Conservation (phyloP, 2,329 filamentous ascomycete species). For the Apiospora marii region DNA sequence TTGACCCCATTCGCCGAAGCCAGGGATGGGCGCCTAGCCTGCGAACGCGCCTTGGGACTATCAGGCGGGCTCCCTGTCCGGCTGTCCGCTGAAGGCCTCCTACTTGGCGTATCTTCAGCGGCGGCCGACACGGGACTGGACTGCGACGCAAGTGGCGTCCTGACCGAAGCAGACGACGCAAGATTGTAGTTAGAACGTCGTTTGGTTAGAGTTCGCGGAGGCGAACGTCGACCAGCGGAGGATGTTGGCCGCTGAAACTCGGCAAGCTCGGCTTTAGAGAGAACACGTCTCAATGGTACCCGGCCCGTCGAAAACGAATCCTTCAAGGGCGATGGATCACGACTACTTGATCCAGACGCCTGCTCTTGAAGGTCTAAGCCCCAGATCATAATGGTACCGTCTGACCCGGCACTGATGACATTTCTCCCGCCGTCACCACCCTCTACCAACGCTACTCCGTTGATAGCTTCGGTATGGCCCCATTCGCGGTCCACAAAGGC, state of each 20-base stretch:
- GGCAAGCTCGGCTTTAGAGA: constrained; percentile 87
- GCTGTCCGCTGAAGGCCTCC: constrained; percentile 54
- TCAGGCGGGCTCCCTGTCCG: constrained; percentile 58
- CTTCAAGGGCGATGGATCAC: constrained; percentile 64
- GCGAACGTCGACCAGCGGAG: constrained; percentile 60
- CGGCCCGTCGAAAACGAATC: constrained; percentile 60
- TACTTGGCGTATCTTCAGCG: constrained; percentile 56
- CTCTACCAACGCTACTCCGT: constrained; percentile 78
- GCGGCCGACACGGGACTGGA: constrained; percentile 51
- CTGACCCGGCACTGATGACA: constrained; percentile 78
- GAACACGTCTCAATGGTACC: constrained; percentile 81
- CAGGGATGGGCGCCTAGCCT: constrained; percentile 61
- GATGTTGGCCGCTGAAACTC: constrained; percentile 71
- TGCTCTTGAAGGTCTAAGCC: constrained; percentile 60
- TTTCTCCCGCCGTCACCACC: constrained; percentile 62
- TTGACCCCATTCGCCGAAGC: constrained; percentile 51
- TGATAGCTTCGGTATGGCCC: constrained; percentile 94
- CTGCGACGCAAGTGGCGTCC: constrained; percentile 50
- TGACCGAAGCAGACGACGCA: constrained; percentile 34
- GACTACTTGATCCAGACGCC: constrained; percentile 49
- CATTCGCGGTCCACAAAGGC: constrained; percentile 86
- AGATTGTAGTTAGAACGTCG: constrained; percentile 63
- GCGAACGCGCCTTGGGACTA: constrained; percentile 57
- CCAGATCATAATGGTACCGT: constrained; percentile 88
- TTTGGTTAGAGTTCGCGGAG: constrained; percentile 61